Conservation (phyloP, 371 early-diverging fungal genomes). For the Apophysomyces trapeziformis region DNA sequence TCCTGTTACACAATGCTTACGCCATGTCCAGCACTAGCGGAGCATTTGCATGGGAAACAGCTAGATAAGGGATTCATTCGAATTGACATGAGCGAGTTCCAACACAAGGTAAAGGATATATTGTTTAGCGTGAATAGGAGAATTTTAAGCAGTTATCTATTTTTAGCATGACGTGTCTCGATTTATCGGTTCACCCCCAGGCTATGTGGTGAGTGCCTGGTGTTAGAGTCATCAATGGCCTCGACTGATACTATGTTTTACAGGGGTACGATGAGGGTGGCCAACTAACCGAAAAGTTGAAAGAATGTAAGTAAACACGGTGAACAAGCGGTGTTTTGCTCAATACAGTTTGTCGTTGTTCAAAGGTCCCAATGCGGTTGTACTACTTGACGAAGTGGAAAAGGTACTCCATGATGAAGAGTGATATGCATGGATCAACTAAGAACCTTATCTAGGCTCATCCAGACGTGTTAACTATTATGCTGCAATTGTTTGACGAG, state of each 20-base stretch:
- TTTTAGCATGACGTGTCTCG: slow-evolving; percentile 65
- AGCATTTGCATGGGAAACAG: slow-evolving; percentile 54
- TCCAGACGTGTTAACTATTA: slow-evolving; percentile 66
- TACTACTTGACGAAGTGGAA: slow-evolving; percentile 67
- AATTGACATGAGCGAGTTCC: slow-evolving; percentile 76
- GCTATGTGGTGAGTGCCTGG: slow-evolving; percentile 60
- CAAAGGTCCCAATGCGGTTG: slow-evolving; percentile 62
- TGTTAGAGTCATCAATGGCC: background rate
- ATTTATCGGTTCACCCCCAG: slow-evolving; percentile 73
- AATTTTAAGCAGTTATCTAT: background rate
- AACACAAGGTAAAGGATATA: slow-evolving; percentile 37
- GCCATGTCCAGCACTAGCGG: slow-evolving; percentile 38
- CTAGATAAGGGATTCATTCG: slow-evolving; percentile 63
- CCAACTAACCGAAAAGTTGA: slow-evolving; percentile 69
- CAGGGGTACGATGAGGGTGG: slow-evolving; percentile 74
- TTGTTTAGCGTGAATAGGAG: background rate
- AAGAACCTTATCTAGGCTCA: slow-evolving; percentile 49
- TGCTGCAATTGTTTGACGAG: slow-evolving; percentile 76
- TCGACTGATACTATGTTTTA: background rate
- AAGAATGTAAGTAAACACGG: slow-evolving; percentile 47
- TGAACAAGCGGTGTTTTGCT: background rate
- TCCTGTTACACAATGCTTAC: slow-evolving; percentile 26
- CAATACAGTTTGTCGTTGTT: background rate
- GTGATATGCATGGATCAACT: background rate
- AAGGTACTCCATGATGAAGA: slow-evolving; percentile 29